Percentiles rank a stretch among this genome's conserved stretches.
Conservation (phyloP, 495 filamentous ascomycete species). For the Tuber magnatum region DNA sequence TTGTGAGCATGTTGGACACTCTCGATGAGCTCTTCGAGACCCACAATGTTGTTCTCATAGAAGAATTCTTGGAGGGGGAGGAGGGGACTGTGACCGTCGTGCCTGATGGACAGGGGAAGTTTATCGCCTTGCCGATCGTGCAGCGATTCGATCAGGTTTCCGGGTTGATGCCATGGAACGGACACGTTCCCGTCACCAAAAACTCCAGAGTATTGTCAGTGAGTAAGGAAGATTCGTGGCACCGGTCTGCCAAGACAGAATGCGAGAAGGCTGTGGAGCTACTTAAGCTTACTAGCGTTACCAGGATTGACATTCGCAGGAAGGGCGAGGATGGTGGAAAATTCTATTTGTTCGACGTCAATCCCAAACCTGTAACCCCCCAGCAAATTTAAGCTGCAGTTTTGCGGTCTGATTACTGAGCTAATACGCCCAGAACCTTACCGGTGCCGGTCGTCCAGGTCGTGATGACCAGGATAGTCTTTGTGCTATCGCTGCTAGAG, state of each 20-base stretch:
- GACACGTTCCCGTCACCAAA: neutral
- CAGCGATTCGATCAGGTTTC: neutral
- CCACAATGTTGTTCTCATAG: neutral
- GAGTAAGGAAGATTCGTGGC: neutral
- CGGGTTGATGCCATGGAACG: neutral
- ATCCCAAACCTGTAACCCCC: neutral
- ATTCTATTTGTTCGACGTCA: neutral
- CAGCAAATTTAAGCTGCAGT: neutral
- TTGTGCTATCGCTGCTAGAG: neutral
- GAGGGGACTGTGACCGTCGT: neutral
- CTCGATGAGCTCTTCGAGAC: neutral
- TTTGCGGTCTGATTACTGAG: neutral
- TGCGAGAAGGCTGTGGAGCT: neutral
- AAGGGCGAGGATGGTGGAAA: neutral
- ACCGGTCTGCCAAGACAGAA: neutral
- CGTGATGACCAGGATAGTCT: neutral
- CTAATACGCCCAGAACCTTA: neutral
- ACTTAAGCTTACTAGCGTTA: neutral
- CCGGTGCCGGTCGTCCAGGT: neutral
- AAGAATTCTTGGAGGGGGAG: neutral
- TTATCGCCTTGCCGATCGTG: neutral
- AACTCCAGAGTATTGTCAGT: neutral
- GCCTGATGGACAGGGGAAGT: neutral
- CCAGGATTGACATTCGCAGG: neutral
- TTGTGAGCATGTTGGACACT: neutral